Evolutionary conservation across 106 monocot genomes (phyloP), one percentile per base, ranked within the genome.

Genomic region (Allium fistulosum): DNA sequence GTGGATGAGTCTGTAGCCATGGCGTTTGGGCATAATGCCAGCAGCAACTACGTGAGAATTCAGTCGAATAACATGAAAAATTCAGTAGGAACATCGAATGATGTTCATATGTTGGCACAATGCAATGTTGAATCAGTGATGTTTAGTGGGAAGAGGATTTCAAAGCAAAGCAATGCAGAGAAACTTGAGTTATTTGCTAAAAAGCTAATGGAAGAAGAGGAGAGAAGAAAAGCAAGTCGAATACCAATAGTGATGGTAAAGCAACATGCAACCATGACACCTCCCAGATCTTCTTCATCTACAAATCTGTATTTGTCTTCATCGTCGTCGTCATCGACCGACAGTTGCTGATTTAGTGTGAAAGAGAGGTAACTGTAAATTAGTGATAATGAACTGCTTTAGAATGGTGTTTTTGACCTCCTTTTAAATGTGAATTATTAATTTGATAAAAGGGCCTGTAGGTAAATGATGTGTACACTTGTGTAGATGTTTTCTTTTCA

Each of bases 71-170:
- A 37, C 37, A 37, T 37, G 37, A 37, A 37, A 4, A 37, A 37
- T 37, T 67, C 26, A 10, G 67, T 17, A 4, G 65, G 56, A 11
- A 69, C 76, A 51, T 48, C 67, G 47, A 37, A 37, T 37, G 37
- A 37, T 37, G 37, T 37, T 37, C 45, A 61, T 17, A 62, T 69
- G 59, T 52, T 76, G 45, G 10, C 45, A 0, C 76, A 63, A 9
- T 63, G 26, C 27, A 70, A 70, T 46, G 59, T 70, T 5, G 76
- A 76, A 49, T 76, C 76, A 6, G 62, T 76, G 10, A 55, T 76
- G 26, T 76, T 76, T 18, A 28, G 62, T 6, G 76, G 76, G 53
- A 76, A 58, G 46, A 70, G 14, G 60, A n/a, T 76, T 8, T 52
- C 70, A 4, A 9, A 70, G 55, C 11, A 55, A 46, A 70, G 56